Conservation (phyloP, 805 yeast species). For the Wickerhamomyces mucosus region DNA sequence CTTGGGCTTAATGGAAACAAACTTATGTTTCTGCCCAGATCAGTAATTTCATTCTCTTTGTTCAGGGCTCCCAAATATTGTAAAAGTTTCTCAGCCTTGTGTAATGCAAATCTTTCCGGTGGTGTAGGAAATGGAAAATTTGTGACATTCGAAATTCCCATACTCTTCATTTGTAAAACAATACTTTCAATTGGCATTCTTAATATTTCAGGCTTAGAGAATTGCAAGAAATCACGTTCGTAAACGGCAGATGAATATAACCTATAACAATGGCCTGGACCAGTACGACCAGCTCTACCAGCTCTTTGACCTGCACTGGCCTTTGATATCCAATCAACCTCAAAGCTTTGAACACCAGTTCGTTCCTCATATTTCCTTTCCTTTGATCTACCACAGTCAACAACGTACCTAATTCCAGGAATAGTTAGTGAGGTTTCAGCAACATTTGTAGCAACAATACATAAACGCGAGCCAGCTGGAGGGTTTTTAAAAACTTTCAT, state of each 20-base stretch:
- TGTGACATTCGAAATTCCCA: conserved; percentile 86
- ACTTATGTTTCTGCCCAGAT: conserved; percentile 78
- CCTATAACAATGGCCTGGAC: conserved; percentile 96
- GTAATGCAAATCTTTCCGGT: conserved; percentile 55
- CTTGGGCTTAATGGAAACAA: conserved; percentile 90
- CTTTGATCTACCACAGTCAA: conserved; percentile 91
- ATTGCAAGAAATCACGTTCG: conserved; percentile 76
- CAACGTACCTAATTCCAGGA: conserved; percentile 90
- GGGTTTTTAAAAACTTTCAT: conserved; percentile 84
- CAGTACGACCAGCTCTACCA: conserved; percentile 98
- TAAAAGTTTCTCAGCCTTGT: conserved; percentile 58
- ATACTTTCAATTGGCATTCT: conserved; percentile 96
- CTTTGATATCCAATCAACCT: conserved; percentile 84
- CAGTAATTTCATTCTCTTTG: conserved; percentile 49
- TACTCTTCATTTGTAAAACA: conserved; percentile 90
- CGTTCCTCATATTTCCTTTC: conserved; percentile 76
- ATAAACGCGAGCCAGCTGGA: conserved; percentile 76
- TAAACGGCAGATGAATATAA: conserved; percentile 88
- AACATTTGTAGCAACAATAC: conserved; percentile 93
- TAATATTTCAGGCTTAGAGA: conserved; percentile 80
- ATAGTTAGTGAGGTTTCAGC: conserved; percentile 97
- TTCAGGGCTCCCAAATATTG: conserved; percentile 70
- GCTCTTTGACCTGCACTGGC: conserved; percentile 94
- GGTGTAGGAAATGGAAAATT: conserved; percentile 97
- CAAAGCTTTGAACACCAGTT: conserved; percentile 89